These are phyloP conservation scores for Hygrocybe punicea DNA, from an alignment of 768 basidiomycete genomes.

Conservation along the genomic window DNA sequence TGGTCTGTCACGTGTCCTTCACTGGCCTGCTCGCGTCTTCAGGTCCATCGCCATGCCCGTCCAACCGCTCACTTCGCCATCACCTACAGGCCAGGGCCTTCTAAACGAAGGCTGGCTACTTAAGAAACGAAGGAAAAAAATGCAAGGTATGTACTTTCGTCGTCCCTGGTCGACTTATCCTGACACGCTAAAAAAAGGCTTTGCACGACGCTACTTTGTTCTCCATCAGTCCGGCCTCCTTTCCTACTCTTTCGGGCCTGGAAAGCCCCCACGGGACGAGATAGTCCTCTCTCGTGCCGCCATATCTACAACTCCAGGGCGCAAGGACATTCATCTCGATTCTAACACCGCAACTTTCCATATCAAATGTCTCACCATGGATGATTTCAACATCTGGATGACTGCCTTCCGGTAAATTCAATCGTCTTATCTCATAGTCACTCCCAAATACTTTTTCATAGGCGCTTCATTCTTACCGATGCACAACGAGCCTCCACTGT, in stretches of 20 bases:
- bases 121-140: slow-evolving; percentile 83
- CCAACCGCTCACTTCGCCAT: not conserved
- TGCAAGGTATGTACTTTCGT: slow-evolving; percentile 64
- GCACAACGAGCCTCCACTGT: slow-evolving; percentile 42
- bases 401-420: slow-evolving; percentile 59
- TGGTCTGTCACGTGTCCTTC: not conserved
- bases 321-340: slow-evolving; percentile 80
- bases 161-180: not conserved
- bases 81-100: slow-evolving; percentile 19
- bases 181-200: slow-evolving; percentile 46
- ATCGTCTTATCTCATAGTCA: slow-evolving; percentile 4
- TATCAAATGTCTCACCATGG: slow-evolving; percentile 67
- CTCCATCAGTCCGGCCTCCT: slow-evolving; percentile 66
- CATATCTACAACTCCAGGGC: slow-evolving; percentile 69
- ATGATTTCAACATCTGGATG: slow-evolving; percentile 77
- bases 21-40: too few species aligned
- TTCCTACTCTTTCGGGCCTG: slow-evolving; percentile 70
- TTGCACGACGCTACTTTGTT: slow-evolving; percentile 79
- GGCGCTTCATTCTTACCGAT: slow-evolving; percentile 63
- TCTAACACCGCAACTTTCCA: slow-evolving; percentile 75
- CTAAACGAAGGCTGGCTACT: slow-evolving; percentile 75
- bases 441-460: slow-evolving; percentile 31
- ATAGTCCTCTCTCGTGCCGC: slow-evolving; percentile 65
- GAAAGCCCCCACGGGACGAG: slow-evolving; percentile 68
- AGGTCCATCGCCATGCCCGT: not conserved